Conservation (phyloP, 2,329 filamentous ascomycete species). For the Elsinoe batatas region DNA sequence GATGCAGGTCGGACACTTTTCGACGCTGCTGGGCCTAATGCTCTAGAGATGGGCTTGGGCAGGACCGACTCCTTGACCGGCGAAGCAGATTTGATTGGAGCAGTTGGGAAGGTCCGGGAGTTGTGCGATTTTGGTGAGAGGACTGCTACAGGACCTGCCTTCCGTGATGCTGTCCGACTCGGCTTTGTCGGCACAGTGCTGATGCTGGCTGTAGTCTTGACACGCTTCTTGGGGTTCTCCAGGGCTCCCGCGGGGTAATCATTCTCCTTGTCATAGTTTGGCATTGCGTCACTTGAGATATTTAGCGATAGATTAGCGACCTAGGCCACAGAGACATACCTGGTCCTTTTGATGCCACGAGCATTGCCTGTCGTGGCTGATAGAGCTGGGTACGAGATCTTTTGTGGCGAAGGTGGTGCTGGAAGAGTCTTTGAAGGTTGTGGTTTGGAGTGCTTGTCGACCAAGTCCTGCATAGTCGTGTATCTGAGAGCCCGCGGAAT, state of each 20-base stretch:
- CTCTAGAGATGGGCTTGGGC: slow-evolving; percentile 42
- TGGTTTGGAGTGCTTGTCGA: slow-evolving; percentile 42
- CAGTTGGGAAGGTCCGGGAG: slow-evolving; percentile 55
- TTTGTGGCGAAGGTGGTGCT: slow-evolving; percentile 14
- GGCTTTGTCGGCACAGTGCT: slow-evolving; percentile 24
- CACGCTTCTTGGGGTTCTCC: slow-evolving; percentile 61
- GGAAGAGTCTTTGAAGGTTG: slow-evolving; percentile 21
- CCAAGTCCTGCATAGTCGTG: slow-evolving; percentile 70
- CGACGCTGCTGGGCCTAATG: slow-evolving; percentile 30
- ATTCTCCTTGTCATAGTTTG: slow-evolving; percentile 62
- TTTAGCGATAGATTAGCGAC: slow-evolving; percentile 21
- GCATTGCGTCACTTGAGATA: slow-evolving; percentile 49
- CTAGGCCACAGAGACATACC: slow-evolving; percentile 22
- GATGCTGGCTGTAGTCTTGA: slow-evolving; percentile 31
- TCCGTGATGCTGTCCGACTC: slow-evolving; percentile 26
- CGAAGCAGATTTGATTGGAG: slow-evolving; percentile 34
- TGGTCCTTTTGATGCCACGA: slow-evolving; percentile 24
- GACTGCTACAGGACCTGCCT: slow-evolving; percentile 42
- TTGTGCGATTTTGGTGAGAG: slow-evolving; percentile 79
- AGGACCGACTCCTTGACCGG: slow-evolving; percentile 52
- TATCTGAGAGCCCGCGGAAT: slow-evolving; percentile 73
- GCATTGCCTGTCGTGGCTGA: slow-evolving; percentile 7
- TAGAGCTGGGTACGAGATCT: slow-evolving; percentile 5
- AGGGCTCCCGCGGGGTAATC: slow-evolving; percentile 42
- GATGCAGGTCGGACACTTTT: slow-evolving; percentile 50